phyloP scores from a whole-genome alignment of 2,329 filamentous ascomycete species.

The Nakataea oryzae region DNA sequence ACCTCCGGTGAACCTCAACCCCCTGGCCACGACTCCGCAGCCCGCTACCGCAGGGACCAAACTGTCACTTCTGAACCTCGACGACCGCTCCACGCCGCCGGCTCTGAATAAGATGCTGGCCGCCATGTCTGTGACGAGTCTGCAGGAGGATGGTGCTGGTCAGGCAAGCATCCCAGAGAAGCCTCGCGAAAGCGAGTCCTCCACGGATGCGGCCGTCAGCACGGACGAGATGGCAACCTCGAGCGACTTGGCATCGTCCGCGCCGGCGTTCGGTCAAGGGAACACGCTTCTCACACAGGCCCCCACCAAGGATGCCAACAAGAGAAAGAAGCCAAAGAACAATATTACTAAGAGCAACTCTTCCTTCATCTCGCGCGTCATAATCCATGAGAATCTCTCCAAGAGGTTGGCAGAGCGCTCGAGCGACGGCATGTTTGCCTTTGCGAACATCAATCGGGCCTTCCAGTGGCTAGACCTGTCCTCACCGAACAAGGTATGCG shows the following conservation, averaged over 20 bases:
- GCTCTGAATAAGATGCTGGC: slow-evolving; percentile 35
- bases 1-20: slow-evolving; percentile 78
- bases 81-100: slow-evolving; percentile 44
- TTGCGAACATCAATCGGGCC: slow-evolving; percentile 90
- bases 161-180: slow-evolving; percentile 49
- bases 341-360: slow-evolving; percentile 98
- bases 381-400: slow-evolving; percentile 70
- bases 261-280: slow-evolving; percentile 74
- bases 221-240: slow-evolving; percentile 45
- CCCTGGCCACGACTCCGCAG: slow-evolving; percentile 72
- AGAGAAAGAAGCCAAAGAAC: slow-evolving; percentile 90
- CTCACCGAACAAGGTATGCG: slow-evolving; percentile 52
- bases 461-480: slow-evolving; percentile 94
- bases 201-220: slow-evolving; percentile 46
- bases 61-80: slow-evolving; percentile 65
- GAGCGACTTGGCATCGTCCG: slow-evolving; percentile 30
- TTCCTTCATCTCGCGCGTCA: slow-evolving; percentile 94
- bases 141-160: slow-evolving; percentile 23
- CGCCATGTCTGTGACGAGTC: slow-evolving; percentile 37
- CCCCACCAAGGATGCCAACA: slow-evolving; percentile 59
- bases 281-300: slow-evolving; percentile 61
- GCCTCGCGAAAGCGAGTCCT: slow-evolving; percentile 48
- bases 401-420: slow-evolving; percentile 74
- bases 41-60: slow-evolving; percentile 81
- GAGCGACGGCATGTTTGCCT: slow-evolving; percentile 72